Conservation (phyloP, 1,284 basidiomycete genomes). For the Irpex sp. region DNA sequence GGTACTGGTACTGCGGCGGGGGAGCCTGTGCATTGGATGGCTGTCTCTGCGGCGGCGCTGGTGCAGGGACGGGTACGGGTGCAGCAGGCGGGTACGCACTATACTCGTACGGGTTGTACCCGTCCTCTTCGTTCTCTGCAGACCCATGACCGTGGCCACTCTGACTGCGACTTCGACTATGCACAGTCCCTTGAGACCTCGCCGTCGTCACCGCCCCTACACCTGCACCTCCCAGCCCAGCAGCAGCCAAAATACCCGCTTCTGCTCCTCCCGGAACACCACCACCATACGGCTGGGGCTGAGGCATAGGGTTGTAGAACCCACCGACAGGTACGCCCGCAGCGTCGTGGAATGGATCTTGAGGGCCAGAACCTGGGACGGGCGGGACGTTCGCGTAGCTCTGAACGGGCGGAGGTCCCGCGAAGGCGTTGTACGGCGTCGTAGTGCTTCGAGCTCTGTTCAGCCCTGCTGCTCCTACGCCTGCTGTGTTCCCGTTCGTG, state of each 20-base stretch:
- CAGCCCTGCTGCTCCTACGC: conserved; percentile 25
- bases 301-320: neutral
- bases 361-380: conserved; percentile 9
- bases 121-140: neutral
- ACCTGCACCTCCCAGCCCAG: conserved; percentile 20
- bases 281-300: conserved; percentile 13
- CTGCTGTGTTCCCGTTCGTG: conserved; percentile 11
- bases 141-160: neutral
- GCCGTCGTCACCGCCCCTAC: conserved; percentile 30
- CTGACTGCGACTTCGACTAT: conserved; percentile 3
- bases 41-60: neutral
- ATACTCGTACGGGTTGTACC: conserved; percentile 13
- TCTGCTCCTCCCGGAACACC: conserved; percentile 4
- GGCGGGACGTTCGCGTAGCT: neutral
- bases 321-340: neutral
- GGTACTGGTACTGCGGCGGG: conserved; percentile 12
- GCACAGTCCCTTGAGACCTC: neutral
- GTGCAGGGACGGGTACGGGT: neutral
- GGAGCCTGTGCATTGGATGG: conserved; percentile 7
- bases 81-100: conserved; percentile 9
- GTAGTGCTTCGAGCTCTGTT: conserved; percentile 20
- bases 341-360: conserved; percentile 17
- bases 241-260: conserved; percentile 20
- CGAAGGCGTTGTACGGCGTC: conserved; percentile 31
- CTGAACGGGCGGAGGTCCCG: conserved; percentile 13